Percentiles rank a stretch among this genome's conserved stretches.
Evolutionary conservation across 2,329 filamentous ascomycete species (phyloP).

Genomic region (Alternaria longipes): DNA sequence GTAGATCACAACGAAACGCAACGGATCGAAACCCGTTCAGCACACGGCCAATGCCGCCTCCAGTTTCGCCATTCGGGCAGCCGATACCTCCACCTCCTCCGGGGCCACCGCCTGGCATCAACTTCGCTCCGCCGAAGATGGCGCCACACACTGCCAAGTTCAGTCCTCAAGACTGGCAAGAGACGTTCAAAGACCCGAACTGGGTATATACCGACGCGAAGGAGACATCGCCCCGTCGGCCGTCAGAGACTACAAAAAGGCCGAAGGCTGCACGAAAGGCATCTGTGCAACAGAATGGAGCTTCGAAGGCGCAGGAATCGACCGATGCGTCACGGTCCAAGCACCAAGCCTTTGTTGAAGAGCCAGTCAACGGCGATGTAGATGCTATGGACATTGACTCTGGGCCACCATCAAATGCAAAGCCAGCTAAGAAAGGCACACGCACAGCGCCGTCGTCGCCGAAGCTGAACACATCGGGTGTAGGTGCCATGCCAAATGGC

Average conservation of each 20-base stretch:
- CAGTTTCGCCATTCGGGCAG: constrained; percentile 29
- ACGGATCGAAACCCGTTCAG: constrained; percentile 28
- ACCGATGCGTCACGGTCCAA: constrained; percentile 37
- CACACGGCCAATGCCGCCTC: constrained; percentile 32
- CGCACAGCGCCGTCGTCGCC: constrained; percentile 14
- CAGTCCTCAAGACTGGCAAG: constrained; percentile 54
- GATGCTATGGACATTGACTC: constrained; percentile 62
- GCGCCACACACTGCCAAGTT: constrained; percentile 50
- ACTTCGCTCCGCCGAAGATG: constrained; percentile 32
- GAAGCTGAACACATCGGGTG: constrained; percentile 13
- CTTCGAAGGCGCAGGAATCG: constrained; percentile 42
- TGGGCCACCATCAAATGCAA: constrained; percentile 36
- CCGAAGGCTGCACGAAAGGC: constrained; percentile 42
- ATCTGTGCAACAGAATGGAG: constrained; percentile 43
- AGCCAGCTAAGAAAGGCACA: constrained; percentile 14
- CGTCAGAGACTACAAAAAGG: constrained; percentile 38
- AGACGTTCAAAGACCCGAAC: constrained; percentile 55
- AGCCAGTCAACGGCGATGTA: constrained; percentile 33
- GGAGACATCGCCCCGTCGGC: constrained; percentile 44
- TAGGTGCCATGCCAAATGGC: constrained; percentile 26
- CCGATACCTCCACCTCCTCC: constrained; percentile 45
- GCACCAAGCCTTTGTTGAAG: constrained; percentile 46
- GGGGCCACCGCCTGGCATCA: constrained; percentile 37
- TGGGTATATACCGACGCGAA: constrained; percentile 49
- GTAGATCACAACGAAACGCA: constrained; percentile 37